A percentile compares a stretch with the other conserved stretches of the same genome.
Conservation (phyloP, 2,329 filamentous ascomycete genomes). For the Teratosphaeriaceae sp. region DNA sequence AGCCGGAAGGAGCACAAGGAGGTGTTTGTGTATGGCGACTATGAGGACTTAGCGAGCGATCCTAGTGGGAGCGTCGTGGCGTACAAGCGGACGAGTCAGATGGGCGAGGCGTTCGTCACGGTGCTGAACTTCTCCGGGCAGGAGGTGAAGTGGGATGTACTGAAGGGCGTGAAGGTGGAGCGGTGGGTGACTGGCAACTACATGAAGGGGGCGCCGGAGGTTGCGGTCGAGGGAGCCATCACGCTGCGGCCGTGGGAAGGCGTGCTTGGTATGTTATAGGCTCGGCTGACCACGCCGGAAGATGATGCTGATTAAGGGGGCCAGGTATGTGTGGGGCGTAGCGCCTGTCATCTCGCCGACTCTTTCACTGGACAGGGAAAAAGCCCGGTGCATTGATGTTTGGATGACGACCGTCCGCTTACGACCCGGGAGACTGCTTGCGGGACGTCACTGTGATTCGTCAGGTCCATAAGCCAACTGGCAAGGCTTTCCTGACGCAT, state of each 20-base stretch:
- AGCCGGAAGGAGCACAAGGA: constrained; percentile 51
- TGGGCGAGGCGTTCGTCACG: constrained; percentile 25
- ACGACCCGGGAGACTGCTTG: too few species aligned
- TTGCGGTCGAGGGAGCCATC: constrained; percentile 21
- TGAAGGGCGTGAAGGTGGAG: constrained; percentile 23
- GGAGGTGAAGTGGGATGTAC: constrained; percentile 28
- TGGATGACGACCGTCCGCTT: too few species aligned
- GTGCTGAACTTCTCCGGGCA: constrained; percentile 31
- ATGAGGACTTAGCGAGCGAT: constrained; percentile 46
- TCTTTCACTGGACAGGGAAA: too few species aligned
- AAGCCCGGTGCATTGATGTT: too few species aligned
- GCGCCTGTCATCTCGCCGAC: too few species aligned
- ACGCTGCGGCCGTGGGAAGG: constrained; percentile 29
- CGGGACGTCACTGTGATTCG: too few species aligned
- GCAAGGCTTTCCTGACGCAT: too few species aligned
- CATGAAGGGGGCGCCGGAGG: constrained; percentile 20
- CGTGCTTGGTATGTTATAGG: constrained; percentile 24
- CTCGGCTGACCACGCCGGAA: background rate
- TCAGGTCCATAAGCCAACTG: too few species aligned
- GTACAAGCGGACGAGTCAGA: constrained; percentile 26
- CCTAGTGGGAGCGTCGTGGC: constrained; percentile 53
- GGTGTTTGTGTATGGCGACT: constrained; percentile 56
- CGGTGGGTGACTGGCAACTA: constrained; percentile 33
- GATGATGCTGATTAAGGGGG: too few species aligned
- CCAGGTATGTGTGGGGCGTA: too few species aligned